Base-by-base conservation (phyloP, 177 flowering plant species). In the Tripterygium wilfordii region DNA sequence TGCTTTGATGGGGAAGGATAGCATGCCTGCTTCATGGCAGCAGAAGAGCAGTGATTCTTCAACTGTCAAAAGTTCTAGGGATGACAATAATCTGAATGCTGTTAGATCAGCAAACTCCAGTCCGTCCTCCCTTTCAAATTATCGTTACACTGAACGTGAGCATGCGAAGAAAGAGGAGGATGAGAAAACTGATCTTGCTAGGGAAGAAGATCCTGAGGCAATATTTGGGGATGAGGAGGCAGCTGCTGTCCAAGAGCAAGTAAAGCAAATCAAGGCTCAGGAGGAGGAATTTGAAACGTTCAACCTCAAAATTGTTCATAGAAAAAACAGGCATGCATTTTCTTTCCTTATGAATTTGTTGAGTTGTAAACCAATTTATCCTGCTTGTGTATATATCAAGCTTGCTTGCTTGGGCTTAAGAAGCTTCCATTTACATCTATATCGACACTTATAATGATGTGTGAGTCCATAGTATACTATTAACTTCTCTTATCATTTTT, bases 271-370 rank as follows among this genome's bases (percentile, higher is more conserved):
- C 54, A 84, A 79, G 62, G 85, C 88, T 14, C 97, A 92, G 58
- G 99, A 92, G 64, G 97, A 92, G 58, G 99, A 89, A 61, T 92
- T 86, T 67, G 99, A 92, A 58, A 89, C 97, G 42, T 92, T 92
- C 54, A 72, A 82, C 58, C 88, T 92, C 49, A 89, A 83, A 69
- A 78, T 92, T 60, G 96, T 92, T 53, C 99, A 92, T 51, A 61
- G 99, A 43, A 92, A 89, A 78, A 92, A 92, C 89, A 92, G 99
- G 98, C 54, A 75, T 48, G 75, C 53, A n/a, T n/a, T n/a, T n/a
- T 16, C 49, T 60, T 32, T 15, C 23, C 18, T 24, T 1, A n/a
- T 30, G n/a, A 48, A 6, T 40, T 23, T 10, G 26, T 42, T 18
- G n/a, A 22, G 17, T 33, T 38, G 20, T 10, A n/a, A 32, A 32